Base-by-base conservation (phyloP, 2,329 filamentous ascomycete genomes). In the Fusarium sterilihyphosum region DNA sequence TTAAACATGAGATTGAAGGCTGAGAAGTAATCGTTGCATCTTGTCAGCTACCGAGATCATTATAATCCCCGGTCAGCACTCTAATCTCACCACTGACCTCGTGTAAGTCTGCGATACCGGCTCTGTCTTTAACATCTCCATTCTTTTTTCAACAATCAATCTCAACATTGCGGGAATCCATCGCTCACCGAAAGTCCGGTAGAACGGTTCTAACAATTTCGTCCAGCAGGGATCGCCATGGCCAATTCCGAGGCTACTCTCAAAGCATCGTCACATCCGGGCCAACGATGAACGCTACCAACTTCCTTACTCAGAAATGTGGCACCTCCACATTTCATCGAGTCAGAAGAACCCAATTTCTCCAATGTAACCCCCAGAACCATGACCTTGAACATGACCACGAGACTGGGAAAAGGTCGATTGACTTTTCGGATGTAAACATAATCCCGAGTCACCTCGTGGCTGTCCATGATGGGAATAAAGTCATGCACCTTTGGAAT, bases 271-370 rank as follows among this genome's bases (percentile, higher is more conserved):
- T 56, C 52, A 56, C 20, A 56, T 56, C 52, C 37, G 24, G 20
- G 1, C 20, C 24, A 56, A 18, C 16, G 37, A 56, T n/a, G 26
- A 56, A 56, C 52, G 37, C 52, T n/a, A 43, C 52, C 37, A 56
- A 41, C 24, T 56, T 43, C 37, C 52, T 56, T 41, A 64, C 57
- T 69, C 65, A 69, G 47, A 69, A 70, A 31, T 70, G 57, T 61
- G 65, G 66, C 35, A 37, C 35, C 35, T 37, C 35, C 17, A 18
- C 35, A 20, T 7, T 18, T 38, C 13, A 33, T 49, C 26, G 57
- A 69, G 57, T 69, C 67, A 70, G 20, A 31, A 24, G 47, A 44
- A 60, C 33, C 44, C 35, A 59, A 29, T 38, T 35, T 41, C 44
- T 41, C 26, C n/a, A 67, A 53, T 67, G 65, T 26, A 57, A 70